Evolutionary conservation across 192 early-diverging fungal genomes (phyloP), one percentile per base, ranked within the genome.

Genomic region (Gamsiella multidivaricata): DNA sequence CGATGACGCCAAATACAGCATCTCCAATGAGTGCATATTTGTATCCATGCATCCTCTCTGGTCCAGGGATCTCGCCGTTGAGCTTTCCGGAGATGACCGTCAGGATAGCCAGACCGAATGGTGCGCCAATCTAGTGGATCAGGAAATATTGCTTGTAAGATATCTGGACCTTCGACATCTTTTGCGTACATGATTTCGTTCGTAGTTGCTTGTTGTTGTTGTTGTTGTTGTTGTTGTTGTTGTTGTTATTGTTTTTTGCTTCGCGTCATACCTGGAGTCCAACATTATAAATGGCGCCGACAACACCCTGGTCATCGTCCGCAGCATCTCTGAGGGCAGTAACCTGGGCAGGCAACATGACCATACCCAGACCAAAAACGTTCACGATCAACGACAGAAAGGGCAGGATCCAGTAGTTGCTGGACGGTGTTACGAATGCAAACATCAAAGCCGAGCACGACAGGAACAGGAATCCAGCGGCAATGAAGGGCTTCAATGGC

Each of bases 231-330:
- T n/a, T n/a, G n/a, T n/a, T n/a, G n/a, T n/a, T n/a, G n/a, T n/a
- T n/a, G n/a, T n/a, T n/a, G n/a, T n/a, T n/a, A n/a, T n/a, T n/a
- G n/a, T n/a, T n/a, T n/a, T n/a, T n/a, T n/a, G 5, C 45, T 5
- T n/a, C 9, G 15, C 4, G 22, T 58, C 43, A 22, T 68, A 68
- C 65, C 65, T 78, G 74, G 31, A 78, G 61, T 9, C 74, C 74
- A 14, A 78, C 66, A 23, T 78, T 82, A 50, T 82, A 82, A 23
- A 82, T 70, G 20, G 80, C 80, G 5, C 74, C 74, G 0, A 78
- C 74, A 4, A 78, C 74, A 28, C 74, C 74, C 47, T 78, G 74
- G 47, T 78, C 74, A n/a, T 69, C 74, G 46, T 78, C 74, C 1
- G 65, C 60, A 6, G 74, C 74, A 36, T 78, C 74, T 22, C 54